Percentiles rank a stretch among this genome's conserved stretches.
Conservation (phyloP, 2,329 filamentous ascomycete species). For the Paracoccidioides brasiliensis region DNA sequence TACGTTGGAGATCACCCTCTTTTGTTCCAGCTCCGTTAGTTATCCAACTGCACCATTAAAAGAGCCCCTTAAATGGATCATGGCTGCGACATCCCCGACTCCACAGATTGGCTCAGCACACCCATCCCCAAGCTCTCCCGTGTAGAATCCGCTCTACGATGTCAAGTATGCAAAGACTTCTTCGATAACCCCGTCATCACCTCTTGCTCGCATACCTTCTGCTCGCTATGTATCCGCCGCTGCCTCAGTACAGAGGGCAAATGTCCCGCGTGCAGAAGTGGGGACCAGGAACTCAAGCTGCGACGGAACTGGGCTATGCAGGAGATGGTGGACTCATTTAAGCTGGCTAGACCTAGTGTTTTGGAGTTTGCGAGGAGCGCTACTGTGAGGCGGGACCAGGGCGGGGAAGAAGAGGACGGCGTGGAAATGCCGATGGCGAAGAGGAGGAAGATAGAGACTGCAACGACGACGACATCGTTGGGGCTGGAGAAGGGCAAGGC, state of each 20-base stretch:
- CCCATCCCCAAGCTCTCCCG: constrained; percentile 32
- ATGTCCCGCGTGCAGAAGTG: constrained; percentile 69
- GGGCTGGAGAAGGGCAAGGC: constrained; percentile 25
- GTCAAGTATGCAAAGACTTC: constrained; percentile 97
- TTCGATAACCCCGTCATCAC: constrained; percentile 91
- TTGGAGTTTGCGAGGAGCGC: constrained; percentile 48
- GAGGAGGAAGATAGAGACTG: constrained; percentile 22
- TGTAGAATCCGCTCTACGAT: constrained; percentile 75
- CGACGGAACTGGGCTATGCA: constrained; percentile 74
- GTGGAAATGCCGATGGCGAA: constrained; percentile 18
- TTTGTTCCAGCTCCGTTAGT: not conserved
- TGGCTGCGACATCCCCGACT: constrained; percentile 29
- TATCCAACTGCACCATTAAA: not conserved
- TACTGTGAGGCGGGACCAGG: constrained; percentile 18
- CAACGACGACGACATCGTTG: not conserved
- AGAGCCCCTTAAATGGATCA: constrained; percentile 19
- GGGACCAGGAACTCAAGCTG: constrained; percentile 72
- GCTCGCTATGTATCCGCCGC: constrained; percentile 84
- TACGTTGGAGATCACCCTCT: constrained; percentile 6
- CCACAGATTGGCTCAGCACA: constrained; percentile 37
- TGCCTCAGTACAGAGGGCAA: constrained; percentile 71
- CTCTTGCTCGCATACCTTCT: constrained; percentile 90
- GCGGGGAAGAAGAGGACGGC: too few relatives aligned
- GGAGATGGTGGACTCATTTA: constrained; percentile 71
- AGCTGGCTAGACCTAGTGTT: constrained; percentile 47